phyloP scores from a whole-genome alignment of 345 rosid species.

The Camelina sativa region DNA sequence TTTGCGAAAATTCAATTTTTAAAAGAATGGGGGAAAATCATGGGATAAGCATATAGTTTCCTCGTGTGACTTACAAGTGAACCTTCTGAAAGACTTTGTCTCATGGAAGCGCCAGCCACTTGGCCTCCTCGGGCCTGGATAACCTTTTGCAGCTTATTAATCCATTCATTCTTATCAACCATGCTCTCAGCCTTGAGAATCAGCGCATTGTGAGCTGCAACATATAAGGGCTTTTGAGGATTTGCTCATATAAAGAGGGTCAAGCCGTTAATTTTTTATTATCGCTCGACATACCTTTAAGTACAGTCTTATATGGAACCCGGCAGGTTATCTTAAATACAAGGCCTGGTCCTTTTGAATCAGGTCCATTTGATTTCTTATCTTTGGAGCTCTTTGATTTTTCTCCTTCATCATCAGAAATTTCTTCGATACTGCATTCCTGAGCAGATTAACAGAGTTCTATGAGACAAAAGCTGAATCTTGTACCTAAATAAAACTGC shows the following conservation, averaged over 20 bases:
- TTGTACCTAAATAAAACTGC: background rate
- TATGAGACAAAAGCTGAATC: background rate
- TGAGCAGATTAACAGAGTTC: slow-evolving; percentile 42
- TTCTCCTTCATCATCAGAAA: slow-evolving; percentile 77
- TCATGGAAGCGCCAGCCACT: slow-evolving; percentile 57
- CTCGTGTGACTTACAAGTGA: slow-evolving; percentile 72
- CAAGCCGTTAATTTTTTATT: slow-evolving; percentile 9
- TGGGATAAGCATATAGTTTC: background rate
- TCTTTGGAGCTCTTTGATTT: slow-evolving; percentile 78
- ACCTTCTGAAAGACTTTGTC: slow-evolving; percentile 94
- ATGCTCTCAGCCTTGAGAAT: slow-evolving; percentile 85
- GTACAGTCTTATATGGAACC: slow-evolving; percentile 91
- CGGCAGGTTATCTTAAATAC: slow-evolving; percentile 83
- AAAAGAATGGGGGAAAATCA: background rate
- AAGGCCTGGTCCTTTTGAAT: slow-evolving; percentile 66
- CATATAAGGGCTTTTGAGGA: slow-evolving; percentile 15
- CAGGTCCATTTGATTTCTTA: slow-evolving; percentile 86
- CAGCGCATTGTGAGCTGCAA: slow-evolving; percentile 83
- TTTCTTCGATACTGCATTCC: slow-evolving; percentile 91
- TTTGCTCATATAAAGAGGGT: slow-evolving; percentile 10
- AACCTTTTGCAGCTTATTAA: slow-evolving; percentile 71
- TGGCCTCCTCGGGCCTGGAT: slow-evolving; percentile 74
- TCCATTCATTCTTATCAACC: slow-evolving; percentile 90
- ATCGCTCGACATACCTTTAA: slow-evolving; percentile 57
- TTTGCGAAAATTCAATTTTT: too few relatives aligned